A percentile compares a stretch with the other conserved stretches of the same genome.
Conservation (phyloP, 2,329 filamentous ascomycete species). For the Mycogone perniciosa region DNA sequence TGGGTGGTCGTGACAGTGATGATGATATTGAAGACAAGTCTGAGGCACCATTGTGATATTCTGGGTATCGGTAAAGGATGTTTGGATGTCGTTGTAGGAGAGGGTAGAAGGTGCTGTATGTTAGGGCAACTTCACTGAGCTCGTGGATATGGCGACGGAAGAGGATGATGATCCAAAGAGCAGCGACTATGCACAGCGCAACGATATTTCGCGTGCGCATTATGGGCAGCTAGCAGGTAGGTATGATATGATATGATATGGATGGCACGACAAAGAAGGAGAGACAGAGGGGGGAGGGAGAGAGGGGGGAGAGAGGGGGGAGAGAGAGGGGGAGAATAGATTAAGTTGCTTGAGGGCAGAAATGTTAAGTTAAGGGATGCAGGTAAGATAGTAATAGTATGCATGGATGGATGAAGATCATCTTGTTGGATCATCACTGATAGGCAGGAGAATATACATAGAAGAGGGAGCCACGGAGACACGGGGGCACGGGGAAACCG, state of each 20-base stretch:
- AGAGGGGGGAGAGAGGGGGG: neutral
- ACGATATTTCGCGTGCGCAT: constrained; percentile 11
- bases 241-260: neutral
- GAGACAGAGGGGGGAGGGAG: neutral
- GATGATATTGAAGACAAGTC: neutral
- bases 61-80: constrained; percentile 10
- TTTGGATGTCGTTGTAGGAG: constrained; percentile 8
- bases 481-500: too few relatives aligned
- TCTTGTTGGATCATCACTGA: too few relatives aligned
- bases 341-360: neutral
- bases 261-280: neutral
- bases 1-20: neutral
- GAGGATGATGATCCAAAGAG: constrained; percentile 8
- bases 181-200: constrained; percentile 5
- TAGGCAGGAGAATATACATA: too few relatives aligned
- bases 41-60: neutral
- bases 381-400: too few relatives aligned
- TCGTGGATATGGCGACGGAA: constrained; percentile 11
- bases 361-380: neutral
- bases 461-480: too few relatives aligned
- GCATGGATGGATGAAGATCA: too few relatives aligned
- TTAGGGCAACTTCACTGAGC: constrained; percentile 10
- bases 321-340: neutral
- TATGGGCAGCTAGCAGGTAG: neutral
- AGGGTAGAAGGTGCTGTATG: constrained; percentile 13